These are phyloP conservation scores for Hypoxylon sp. DNA, from an alignment of 2,329 filamentous ascomycete genomes.

Conservation along the genomic window DNA sequence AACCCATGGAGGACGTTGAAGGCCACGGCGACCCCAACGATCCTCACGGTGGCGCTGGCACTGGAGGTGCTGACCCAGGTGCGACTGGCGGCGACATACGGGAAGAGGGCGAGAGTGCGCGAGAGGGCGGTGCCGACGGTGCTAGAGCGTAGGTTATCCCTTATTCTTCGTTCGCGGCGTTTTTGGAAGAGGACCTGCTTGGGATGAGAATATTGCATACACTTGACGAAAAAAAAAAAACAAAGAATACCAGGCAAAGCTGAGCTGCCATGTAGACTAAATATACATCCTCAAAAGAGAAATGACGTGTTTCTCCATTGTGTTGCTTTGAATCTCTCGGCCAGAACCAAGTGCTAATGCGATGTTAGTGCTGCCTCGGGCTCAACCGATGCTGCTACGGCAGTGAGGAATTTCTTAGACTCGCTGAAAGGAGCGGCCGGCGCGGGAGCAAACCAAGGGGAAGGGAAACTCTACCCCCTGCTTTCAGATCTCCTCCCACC, in stretches of 20 bases:
- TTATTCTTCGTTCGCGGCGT: constrained; percentile 55
- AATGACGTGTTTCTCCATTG: constrained; percentile 35
- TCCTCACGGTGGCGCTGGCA: constrained; percentile 74
- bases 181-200: constrained; percentile 38
- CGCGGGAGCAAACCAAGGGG: constrained; percentile 57
- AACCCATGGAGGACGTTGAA: constrained; percentile 85
- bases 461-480: constrained; percentile 81
- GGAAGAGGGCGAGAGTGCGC: constrained; percentile 87
- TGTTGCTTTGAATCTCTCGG: constrained; percentile 25
- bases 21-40: constrained; percentile 72
- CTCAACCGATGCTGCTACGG: constrained; percentile 78
- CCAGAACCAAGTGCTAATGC: constrained; percentile 60
- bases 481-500: constrained; percentile 88
- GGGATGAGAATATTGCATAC: constrained; percentile 43
- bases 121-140: constrained; percentile 95
- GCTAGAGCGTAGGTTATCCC: constrained; percentile 96
- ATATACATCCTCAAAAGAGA: constrained; percentile 50
- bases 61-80: constrained; percentile 86
- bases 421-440: constrained; percentile 77
- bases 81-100: constrained; percentile 93
- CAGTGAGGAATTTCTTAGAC: constrained; percentile 89
- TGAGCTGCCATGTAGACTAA: constrained; percentile 50
- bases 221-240: constrained; percentile 31
- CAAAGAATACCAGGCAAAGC: constrained; percentile 33
- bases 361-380: constrained; percentile 71